phyloP scores from a whole-genome alignment of 108 stramenopile genomes.

The Fistulifera pelliculosa region DNA sequence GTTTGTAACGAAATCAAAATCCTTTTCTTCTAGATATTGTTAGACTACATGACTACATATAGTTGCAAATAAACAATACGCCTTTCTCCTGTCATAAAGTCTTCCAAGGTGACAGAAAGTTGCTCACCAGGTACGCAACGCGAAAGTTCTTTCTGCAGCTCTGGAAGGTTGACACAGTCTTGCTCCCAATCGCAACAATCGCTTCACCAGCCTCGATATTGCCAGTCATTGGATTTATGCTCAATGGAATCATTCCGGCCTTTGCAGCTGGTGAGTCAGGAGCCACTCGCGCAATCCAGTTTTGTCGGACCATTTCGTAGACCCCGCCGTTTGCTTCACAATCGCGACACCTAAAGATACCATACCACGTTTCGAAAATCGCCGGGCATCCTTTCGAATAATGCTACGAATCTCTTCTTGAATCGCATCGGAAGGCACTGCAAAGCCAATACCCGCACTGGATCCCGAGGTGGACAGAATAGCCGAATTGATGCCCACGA shows the following conservation, averaged over 20 bases:
- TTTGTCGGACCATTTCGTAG: too few relatives aligned
- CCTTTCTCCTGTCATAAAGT: constrained; percentile 32
- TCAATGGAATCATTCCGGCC: constrained; percentile 29
- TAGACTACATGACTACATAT: too few relatives aligned
- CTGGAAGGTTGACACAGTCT: constrained; percentile 34
- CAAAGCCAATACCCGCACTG: constrained; percentile 90
- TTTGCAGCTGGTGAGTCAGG: constrained; percentile 30
- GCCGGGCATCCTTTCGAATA: constrained; percentile 24
- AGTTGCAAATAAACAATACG: constrained; percentile 58
- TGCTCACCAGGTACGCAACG: constrained; percentile 43
- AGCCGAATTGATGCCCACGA: constrained; percentile 95
- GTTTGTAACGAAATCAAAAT: too few relatives aligned
- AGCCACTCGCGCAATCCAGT: constrained; percentile 23
- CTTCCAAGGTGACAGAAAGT: constrained; percentile 49
- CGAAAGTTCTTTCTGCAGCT: constrained; percentile 39
- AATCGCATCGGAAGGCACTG: constrained; percentile 89
- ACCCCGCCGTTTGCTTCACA: constrained; percentile 9
- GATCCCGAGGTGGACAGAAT: constrained; percentile 85
- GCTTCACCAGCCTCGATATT: constrained; percentile 38
- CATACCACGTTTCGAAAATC: constrained; percentile 2
- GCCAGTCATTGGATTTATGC: constrained; percentile 4
- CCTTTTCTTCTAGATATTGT: too few relatives aligned
- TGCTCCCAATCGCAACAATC: constrained; percentile 53
- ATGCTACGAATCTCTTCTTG: constrained; percentile 23
- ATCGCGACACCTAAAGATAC: constrained; percentile 34